phyloP scores from a whole-genome alignment of 2,329 filamentous ascomycete species.

The Penicillium sp. region DNA sequence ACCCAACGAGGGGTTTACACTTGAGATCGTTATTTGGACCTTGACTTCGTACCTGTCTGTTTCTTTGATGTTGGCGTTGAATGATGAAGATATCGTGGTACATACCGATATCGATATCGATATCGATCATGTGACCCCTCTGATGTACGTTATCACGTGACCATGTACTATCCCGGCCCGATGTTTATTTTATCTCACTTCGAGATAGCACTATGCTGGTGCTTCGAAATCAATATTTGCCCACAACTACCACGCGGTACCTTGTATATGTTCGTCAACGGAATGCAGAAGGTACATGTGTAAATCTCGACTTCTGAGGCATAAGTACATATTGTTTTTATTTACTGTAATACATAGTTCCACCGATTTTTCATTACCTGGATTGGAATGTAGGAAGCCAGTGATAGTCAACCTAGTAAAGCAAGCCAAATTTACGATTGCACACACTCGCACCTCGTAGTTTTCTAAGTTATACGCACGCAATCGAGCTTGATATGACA shows the following conservation, averaged over 20 bases:
- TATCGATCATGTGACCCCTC: neutral
- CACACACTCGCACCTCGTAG: neutral
- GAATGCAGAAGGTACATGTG: too few species aligned
- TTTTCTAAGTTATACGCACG: neutral
- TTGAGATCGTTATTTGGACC: neutral
- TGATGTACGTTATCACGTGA: neutral
- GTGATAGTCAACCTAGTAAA: neutral
- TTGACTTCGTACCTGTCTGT: neutral
- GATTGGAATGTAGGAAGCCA: neutral
- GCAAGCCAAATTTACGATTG: neutral
- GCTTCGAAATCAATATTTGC: neutral
- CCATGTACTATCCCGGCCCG: too few species aligned
- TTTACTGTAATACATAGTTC: neutral
- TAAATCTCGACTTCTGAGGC: neutral
- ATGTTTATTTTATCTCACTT: neutral
- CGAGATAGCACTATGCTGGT: neutral
- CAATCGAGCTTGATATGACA: neutral
- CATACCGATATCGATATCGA: neutral
- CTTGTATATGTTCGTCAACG: too few species aligned
- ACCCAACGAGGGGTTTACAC: neutral
- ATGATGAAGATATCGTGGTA: slow-evolving; percentile 4
- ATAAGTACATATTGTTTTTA: too few species aligned
- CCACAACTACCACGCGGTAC: too few species aligned
- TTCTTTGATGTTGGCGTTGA: neutral
- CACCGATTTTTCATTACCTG: neutral